These are phyloP conservation scores for Clitocybe nebularis DNA, from an alignment of 1,284 basidiomycete species.

Conservation along the genomic window DNA sequence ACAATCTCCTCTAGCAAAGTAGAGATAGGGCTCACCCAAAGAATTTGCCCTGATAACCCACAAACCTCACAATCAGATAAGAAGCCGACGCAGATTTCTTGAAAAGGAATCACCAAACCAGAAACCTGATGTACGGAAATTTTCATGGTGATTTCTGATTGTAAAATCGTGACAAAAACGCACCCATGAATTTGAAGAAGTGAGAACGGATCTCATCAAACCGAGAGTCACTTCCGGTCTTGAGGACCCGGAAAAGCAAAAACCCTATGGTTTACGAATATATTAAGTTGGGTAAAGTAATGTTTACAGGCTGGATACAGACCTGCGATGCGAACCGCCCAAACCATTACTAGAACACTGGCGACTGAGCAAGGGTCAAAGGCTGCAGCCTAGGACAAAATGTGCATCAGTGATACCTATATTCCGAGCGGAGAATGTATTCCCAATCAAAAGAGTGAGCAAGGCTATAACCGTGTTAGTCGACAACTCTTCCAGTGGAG, in stretches of 20 bases:
- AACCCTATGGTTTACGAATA: slow-evolving; percentile 44
- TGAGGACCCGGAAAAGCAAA: slow-evolving; percentile 63
- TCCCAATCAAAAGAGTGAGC: slow-evolving; percentile 48
- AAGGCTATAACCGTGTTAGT: slow-evolving; percentile 33
- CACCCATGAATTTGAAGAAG: slow-evolving; percentile 66
- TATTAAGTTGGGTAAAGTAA: no score
- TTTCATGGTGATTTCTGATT: no score
- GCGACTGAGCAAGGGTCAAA: slow-evolving; percentile 37
- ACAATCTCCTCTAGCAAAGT: no score
- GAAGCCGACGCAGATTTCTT: no score
- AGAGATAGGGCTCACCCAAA: slow-evolving; percentile 51
- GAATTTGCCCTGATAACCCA: slow-evolving; percentile 40
- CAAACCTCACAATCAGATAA: neutral
- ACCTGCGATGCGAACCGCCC: slow-evolving; percentile 57
- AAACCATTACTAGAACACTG: slow-evolving; percentile 60
- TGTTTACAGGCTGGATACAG: slow-evolving; percentile 1
- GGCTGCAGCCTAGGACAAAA: neutral
- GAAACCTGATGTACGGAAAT: no score
- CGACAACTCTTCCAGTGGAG: neutral
- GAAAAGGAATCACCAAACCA: no score
- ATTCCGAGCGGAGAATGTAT: slow-evolving; percentile 59
- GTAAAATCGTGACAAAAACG: neutral
- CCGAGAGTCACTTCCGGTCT: slow-evolving; percentile 59
- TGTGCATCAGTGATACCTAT: slow-evolving; percentile 34
- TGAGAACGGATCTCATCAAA: slow-evolving; percentile 66